Conservation (phyloP, 2,329 filamentous ascomycete species). For the Penicillium glabrum region DNA sequence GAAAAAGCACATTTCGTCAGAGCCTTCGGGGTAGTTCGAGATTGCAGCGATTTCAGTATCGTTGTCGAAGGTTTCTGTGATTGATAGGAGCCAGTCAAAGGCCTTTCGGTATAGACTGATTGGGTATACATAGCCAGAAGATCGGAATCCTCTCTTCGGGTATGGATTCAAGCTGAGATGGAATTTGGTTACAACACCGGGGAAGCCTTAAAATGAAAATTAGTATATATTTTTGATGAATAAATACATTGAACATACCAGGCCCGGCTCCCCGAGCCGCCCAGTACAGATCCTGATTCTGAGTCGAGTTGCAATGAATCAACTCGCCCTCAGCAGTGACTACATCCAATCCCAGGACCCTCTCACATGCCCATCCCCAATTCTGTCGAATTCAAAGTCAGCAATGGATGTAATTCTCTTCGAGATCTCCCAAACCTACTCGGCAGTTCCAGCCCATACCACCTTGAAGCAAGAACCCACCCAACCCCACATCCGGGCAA, state of each 20-base stretch:
- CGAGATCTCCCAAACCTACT: slow-evolving; percentile 43
- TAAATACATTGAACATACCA: slow-evolving; percentile 29
- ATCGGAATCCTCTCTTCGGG: slow-evolving; percentile 26
- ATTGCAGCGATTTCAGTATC: slow-evolving; percentile 30
- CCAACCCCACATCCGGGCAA: slow-evolving; percentile 58
- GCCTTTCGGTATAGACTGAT: slow-evolving; percentile 47
- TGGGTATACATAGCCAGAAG: slow-evolving; percentile 50
- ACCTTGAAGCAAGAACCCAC: slow-evolving; percentile 57
- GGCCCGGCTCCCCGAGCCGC: slow-evolving; percentile 50
- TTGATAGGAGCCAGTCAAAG: slow-evolving; percentile 47
- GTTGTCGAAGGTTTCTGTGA: slow-evolving; percentile 10
- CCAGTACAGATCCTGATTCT: slow-evolving; percentile 52
- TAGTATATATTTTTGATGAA: neutral
- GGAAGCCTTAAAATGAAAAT: slow-evolving; percentile 37
- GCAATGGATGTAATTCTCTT: neutral
- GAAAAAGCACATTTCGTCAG: slow-evolving; percentile 28
- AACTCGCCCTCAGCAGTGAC: slow-evolving; percentile 47
- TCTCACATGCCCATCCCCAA: slow-evolving; percentile 57
- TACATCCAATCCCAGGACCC: slow-evolving; percentile 47
- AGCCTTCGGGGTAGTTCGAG: slow-evolving; percentile 32
- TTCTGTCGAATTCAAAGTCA: slow-evolving; percentile 34
- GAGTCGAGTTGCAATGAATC: slow-evolving; percentile 22
- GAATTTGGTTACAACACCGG: slow-evolving; percentile 54
- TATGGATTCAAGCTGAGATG: slow-evolving; percentile 42
- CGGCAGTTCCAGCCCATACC: slow-evolving; percentile 61